Base-by-base conservation (phyloP, 164 flowering plant species). In the Berberis vulgaris region DNA sequence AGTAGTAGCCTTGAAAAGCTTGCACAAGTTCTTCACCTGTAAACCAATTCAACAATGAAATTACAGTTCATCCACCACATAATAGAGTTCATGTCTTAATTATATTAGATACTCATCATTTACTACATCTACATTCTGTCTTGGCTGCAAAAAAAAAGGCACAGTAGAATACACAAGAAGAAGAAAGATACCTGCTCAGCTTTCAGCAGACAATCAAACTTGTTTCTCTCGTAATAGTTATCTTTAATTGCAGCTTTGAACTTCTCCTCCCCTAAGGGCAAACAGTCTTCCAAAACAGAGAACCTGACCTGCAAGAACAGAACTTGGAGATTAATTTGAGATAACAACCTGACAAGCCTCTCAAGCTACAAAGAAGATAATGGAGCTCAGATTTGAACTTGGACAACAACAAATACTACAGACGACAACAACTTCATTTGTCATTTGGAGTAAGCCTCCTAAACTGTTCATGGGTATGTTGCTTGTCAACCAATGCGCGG, bases 1-100 rank as follows among this genome's bases (percentile, higher is more conserved):
- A 4, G 67, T 26, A 26, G 26, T 55, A 54, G 39, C 64, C 41
- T 49, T 57, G 63, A 84, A 84, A 59, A 84, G 80, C 72, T 78
- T 80, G 63, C 85, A 82, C 67, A 81, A 60, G 38, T 76, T 73
- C 66, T 77, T 78, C 61, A 84, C 85, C 88, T 82, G 61, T 69
- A 52, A 39, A 71, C 26, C 60, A 67, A 60, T 13, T 65, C 47
- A 43, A 11, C 38, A 56, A 61, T 43, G 7, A 64, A 26, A 26
- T 26, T 9, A 43, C 58, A 38, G 50, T 47, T 46, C 26, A 26
- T 26, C 26, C 26, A 26, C 26, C 26, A 26, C 26, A 26, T 26
- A 26, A 26, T 26, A 26, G 26, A 26, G 26, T 26, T 0, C 26
- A 26, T 26, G 26, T 26, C 26, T 26, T 26, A 26, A 26, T 26